Evolutionary conservation across 495 filamentous ascomycete genomes (phyloP), one percentile per base, ranked within the genome.

Genomic region (Daldinia concentrica): DNA sequence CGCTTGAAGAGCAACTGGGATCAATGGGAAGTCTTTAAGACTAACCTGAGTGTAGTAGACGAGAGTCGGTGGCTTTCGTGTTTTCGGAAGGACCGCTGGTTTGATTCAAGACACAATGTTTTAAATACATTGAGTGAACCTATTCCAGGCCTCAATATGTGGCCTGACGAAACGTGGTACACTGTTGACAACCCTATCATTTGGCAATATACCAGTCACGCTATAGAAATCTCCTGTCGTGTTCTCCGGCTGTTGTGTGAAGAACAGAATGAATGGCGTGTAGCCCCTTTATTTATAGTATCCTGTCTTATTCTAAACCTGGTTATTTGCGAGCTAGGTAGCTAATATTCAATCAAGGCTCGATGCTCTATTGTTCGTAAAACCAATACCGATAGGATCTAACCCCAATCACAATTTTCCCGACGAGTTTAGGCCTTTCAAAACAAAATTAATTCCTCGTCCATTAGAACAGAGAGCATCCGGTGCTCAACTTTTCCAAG

Each of bases 341-440:
- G 24, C 65, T 69, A 27, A 69, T 43, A 17, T 32, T 54, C 17
- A 26, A 37, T 36, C 6, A 58, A 69, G 66, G 58, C 58, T 69
- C 24, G 59, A 69, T 22, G 26, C 48, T 26, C 2, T 68, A 3
- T 2, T 68, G 4, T 68, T 45, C 19, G 15, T 15, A 8, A 6
- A 14, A 0, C 36, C 17, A 14, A 15, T 58, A 19, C 36, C 19
- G 12, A 37, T 24, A 6, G 41, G 63, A 24, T 4, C 14, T 1
- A 24, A 58, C 22, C 36, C 62, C 2, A 11, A 17, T 1, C 19
- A 24, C 6, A 1, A 30, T 4, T 64, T 17, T 15, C 9, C 7
- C 1, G 34, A 32, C 2, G 12, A 58, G 7, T 0, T 1, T 19
- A 45, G 6, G 39, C 5, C 15, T 32, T 3, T 1, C 1, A 39